Base-by-base conservation (phyloP, 1,284 basidiomycete species). In the Apiotrichum sp. region DNA sequence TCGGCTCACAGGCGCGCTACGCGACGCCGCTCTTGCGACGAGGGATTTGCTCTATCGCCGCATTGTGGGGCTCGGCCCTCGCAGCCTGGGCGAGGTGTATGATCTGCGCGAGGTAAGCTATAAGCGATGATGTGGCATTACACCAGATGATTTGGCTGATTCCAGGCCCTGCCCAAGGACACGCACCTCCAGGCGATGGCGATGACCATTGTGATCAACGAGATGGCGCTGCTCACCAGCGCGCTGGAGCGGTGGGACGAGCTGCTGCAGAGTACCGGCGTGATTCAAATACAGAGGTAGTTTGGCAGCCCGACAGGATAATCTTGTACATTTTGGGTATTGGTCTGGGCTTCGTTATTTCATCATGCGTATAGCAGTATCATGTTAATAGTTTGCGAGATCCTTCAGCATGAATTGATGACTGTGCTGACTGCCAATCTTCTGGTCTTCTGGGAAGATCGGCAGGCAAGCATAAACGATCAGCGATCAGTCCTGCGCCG, bases 151-250 rank as follows among this genome's bases (percentile, higher is more conserved):
- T 13, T 38, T 13, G 5, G 33, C 33, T 57, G 53, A 55, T 41
- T 31, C 34, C 58, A 66, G 68, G 54, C 52, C 9, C 59, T 69
- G 1, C 45, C 53, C 1, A 5, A n/a, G 1, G 53, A 62, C 3
- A 56, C 55, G 1, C 41, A 47, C 3, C 55, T 65, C 9, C 64
- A 65, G 53, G 29, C 57, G 7, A 70, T 74, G 67, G 74, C 71
- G 0, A 57, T 76, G 52, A 72, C 66, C 1, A 38, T 76, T 8
- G 56, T 65, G 7, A 65, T 73, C 42, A 67, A 73, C 49, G 75
- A 77, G 58, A 55, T 69, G 22, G 62, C 65, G 10, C 62, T 75
- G 33, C 45, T 77, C 9, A 49, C 58, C 29, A 64, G 66, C 6
- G 65, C 69, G 3, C n/a, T 65, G 8, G 57, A 61, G 42, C 63